Percentiles rank a stretch among this genome's conserved stretches.
These are phyloP conservation scores for Astrothelium subdiscretum DNA, from an alignment of 495 filamentous ascomycete species.

Conservation along the genomic window DNA sequence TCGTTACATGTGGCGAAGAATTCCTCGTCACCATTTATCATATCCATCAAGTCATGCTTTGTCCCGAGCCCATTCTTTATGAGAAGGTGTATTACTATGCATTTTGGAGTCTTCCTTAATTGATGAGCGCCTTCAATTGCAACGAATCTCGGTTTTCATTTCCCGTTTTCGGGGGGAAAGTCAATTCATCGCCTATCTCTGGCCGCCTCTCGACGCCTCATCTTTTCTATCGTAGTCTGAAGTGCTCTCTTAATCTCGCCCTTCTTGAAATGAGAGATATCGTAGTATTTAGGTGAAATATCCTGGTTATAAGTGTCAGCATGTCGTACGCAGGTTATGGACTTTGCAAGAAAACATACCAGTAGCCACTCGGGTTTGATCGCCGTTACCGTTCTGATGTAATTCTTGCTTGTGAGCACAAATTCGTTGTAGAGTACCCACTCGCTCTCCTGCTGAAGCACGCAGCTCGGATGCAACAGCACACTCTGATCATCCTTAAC, in stretches of 20 bases:
- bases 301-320: constrained; percentile 42
- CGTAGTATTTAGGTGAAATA: constrained; percentile 86
- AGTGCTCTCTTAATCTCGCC: constrained; percentile 74
- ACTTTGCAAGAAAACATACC: constrained; percentile 41
- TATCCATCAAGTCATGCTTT: background rate
- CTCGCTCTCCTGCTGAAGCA: constrained; percentile 72
- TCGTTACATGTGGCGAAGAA: background rate
- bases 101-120: no score
- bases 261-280: constrained; percentile 70
- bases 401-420: constrained; percentile 94
- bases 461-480: constrained; percentile 83
- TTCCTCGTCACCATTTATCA: background rate
- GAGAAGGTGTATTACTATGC: no score
- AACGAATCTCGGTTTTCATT: background rate
- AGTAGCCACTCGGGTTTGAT: constrained; percentile 77
- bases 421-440: constrained; percentile 99
- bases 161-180: no score
- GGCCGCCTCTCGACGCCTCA: constrained; percentile 60
- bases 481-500: constrained; percentile 91
- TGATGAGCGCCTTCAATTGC: no score
- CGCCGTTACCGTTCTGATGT: constrained; percentile 50
- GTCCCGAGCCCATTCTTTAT: no score
- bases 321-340: background rate
- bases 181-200: constrained; percentile 29
- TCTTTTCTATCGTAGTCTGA: constrained; percentile 59